phyloP scores from a whole-genome alignment of 768 basidiomycete species.

The Pseudohyphozyma bogoriensis region DNA sequence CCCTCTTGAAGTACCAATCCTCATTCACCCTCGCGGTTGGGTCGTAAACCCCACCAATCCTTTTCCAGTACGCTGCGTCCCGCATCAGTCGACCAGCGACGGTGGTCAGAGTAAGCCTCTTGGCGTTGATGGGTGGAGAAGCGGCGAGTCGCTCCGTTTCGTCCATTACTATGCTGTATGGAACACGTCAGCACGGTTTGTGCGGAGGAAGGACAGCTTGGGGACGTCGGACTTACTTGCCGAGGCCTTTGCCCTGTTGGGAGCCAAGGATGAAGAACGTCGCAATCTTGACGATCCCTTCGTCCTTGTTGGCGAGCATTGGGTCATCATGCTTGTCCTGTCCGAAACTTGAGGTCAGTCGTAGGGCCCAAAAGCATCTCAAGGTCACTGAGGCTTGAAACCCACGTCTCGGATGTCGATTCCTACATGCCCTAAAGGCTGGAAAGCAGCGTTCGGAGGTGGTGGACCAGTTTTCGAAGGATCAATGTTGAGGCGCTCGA shows the following conservation, averaged over 20 bases:
- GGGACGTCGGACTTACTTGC: not conserved
- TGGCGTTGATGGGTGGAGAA: not conserved
- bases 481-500: not conserved
- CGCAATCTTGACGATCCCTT: slow-evolving; percentile 9
- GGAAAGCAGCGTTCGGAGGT: slow-evolving; percentile 5
- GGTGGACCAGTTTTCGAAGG: not conserved
- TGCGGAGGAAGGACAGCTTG: too few species aligned
- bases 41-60: not conserved
- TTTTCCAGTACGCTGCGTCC: slow-evolving; percentile 1
- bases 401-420: not conserved
- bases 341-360: too few species aligned
- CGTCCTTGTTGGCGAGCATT: not conserved
- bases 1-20: slow-evolving; percentile 11
- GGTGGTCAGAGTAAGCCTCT: slow-evolving; percentile 16
- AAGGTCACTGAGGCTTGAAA: too few species aligned
- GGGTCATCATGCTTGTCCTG: not conserved
- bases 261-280: slow-evolving; percentile 12
- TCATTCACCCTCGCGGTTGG: slow-evolving; percentile 1
- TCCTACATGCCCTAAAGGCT: slow-evolving; percentile 12
- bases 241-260: slow-evolving; percentile 16
- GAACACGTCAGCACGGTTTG: too few species aligned
- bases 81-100: not conserved
- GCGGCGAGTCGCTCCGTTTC: slow-evolving; percentile 7
- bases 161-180: slow-evolving; percentile 12
- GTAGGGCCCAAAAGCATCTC: too few species aligned